phyloP scores from a whole-genome alignment of 129 eudicot species.

The Ambrosia trifida region DNA sequence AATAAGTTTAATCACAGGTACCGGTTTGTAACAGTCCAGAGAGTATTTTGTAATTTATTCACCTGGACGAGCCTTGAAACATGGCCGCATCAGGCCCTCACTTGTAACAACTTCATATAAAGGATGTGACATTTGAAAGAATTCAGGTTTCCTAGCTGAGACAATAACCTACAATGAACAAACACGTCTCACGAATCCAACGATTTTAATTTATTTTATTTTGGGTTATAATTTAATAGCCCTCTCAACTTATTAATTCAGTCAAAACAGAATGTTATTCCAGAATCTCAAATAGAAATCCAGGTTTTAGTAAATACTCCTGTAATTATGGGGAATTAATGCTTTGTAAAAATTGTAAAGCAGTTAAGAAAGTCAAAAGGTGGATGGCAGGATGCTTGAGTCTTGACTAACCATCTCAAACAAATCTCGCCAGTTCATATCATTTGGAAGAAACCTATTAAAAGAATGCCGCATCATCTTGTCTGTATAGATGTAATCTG shows the following conservation, averaged over 20 bases:
- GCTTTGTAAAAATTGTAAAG: background rate
- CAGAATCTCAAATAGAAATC: conserved; percentile 8
- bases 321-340: background rate
- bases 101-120: conserved; percentile 93
- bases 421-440: conserved; percentile 91
- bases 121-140: conserved; percentile 95
- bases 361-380: conserved; percentile 2
- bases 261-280: conserved; percentile 12
- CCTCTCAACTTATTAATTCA: background rate
- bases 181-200: conserved; percentile 20
- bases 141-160: conserved; percentile 97
- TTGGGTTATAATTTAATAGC: conserved; percentile 14
- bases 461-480: conserved; percentile 98
- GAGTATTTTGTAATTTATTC: conserved; percentile 18
- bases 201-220: background rate
- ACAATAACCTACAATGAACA: conserved; percentile 70
- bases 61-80: conserved; percentile 89
- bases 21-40: background rate
- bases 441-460: conserved; percentile 89
- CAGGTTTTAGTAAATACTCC: conserved; percentile 4
- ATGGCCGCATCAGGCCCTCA: conserved; percentile 95
- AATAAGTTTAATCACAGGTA: background rate
- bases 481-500: conserved; percentile 89
- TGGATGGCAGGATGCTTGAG: conserved; percentile 23
- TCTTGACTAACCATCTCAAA: conserved; percentile 80